Base-by-base conservation (phyloP, 192 early-diverging fungal genomes). In the Entomortierella parvispora region DNA sequence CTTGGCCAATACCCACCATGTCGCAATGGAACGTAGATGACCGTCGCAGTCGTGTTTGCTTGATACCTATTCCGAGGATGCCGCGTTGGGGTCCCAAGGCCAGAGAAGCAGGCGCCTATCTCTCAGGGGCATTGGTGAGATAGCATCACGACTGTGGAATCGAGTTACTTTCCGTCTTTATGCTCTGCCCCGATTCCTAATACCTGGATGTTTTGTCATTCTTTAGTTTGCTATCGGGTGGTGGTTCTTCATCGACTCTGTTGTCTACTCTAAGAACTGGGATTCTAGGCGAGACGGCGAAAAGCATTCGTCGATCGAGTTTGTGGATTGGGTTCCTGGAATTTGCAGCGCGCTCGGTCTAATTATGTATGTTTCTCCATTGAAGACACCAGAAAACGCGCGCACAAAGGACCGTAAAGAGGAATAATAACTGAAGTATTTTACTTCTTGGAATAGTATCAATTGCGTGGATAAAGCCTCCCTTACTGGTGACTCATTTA, bases 171-270 rank as follows among this genome's bases (percentile, higher is more conserved):
- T 55, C 20, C 28, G 12, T 57, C 37, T 44, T 17, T 52, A 3
- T 32, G 18, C 22, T 23, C 22, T 49, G 22, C 47, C 22, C 22
- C 22, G n/a, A 44, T 44, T 44, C 9, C 43, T 49, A 49, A 49
- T 18, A 6, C 18, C 22, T 23, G n/a, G n/a, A n/a, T n/a, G n/a
- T n/a, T n/a, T n/a, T n/a, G n/a, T n/a, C n/a, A 9, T 11, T 42
- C n/a, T 57, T 22, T 61, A 88, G 87, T 82, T 88, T 65, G 87
- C 87, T 0, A 51, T 86, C 42, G 87, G 87, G 14, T 88, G 87
- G 87, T 88, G 87, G 87, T 80, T 84, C 42, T 88, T 88, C 70
- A 79, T 88, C 17, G 87, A 88, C 57, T 82, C 85, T n/a, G 82
- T 87, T 15, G 75, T 81, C 28, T 67, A 75, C 31, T 80, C 85